Evolutionary conservation across 345 rosid genomes (phyloP).

Genomic region (Eucalyptus caleyi): DNA sequence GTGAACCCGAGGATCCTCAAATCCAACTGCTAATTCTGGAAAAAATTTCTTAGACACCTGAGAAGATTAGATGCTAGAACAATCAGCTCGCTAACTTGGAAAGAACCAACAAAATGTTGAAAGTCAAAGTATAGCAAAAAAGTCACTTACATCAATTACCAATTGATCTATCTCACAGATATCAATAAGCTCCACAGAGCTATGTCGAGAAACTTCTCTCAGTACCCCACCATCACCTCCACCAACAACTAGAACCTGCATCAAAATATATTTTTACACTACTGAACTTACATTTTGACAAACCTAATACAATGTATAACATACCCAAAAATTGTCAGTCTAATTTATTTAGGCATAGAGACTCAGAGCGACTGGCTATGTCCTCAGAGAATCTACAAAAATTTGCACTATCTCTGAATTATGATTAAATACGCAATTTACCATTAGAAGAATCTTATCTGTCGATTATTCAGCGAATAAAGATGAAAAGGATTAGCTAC

Average conservation of each 20-base stretch:
- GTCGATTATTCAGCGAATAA: not conserved
- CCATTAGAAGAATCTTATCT: not conserved
- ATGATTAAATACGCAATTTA: not conserved
- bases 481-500: not conserved
- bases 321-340: not conserved
- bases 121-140: not conserved
- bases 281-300: not conserved
- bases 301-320: not conserved
- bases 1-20: conserved; percentile 86
- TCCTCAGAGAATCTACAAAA: not conserved
- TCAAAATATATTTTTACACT: not conserved
- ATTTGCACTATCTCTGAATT: not conserved
- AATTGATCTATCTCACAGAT: conserved; percentile 94
- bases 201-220: conserved; percentile 80
- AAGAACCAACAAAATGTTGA: not conserved
- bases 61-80: not conserved
- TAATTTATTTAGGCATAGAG: not conserved
- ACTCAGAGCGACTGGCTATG: not conserved
- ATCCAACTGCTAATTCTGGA: conserved; percentile 79
- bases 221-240: conserved; percentile 99
- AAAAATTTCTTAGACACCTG: conserved; percentile 79
- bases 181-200: conserved; percentile 79
- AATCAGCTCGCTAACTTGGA: not conserved
- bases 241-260: conserved; percentile 93
- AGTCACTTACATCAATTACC: conserved; percentile 84